These are phyloP conservation scores for Aspergillus uvarum DNA, from an alignment of 2,329 filamentous ascomycete genomes.

Conservation along the genomic window DNA sequence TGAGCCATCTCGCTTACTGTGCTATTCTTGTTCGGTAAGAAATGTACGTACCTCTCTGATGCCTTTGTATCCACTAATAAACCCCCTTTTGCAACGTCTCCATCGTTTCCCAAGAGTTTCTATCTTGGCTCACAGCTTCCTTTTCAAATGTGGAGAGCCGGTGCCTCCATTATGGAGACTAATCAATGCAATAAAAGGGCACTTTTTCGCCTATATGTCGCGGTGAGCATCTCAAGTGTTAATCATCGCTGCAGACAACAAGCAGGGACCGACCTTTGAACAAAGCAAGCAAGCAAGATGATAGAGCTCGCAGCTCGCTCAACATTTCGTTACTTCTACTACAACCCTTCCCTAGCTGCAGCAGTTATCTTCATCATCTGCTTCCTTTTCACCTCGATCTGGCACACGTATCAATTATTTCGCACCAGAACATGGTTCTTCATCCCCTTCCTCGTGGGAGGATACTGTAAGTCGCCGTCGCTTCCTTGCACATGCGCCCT, in stretches of 20 bases:
- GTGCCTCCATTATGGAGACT: background rate
- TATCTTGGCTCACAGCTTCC: background rate
- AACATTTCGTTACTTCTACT: slow-evolving; percentile 8
- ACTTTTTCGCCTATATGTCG: background rate
- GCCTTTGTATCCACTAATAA: background rate
- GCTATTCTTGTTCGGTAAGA: background rate
- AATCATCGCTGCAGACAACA: background rate
- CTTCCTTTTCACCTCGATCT: slow-evolving; percentile 8
- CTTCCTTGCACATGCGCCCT: background rate
- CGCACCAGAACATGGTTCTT: slow-evolving; percentile 19
- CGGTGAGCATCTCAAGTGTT: background rate
- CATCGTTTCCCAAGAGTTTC: background rate
- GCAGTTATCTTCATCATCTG: slow-evolving; percentile 19
- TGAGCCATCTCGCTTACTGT: background rate
- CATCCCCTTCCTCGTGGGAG: slow-evolving; percentile 15
- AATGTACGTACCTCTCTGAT: background rate
- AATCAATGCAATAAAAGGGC: background rate
- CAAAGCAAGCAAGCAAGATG: background rate
- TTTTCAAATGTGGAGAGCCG: background rate
- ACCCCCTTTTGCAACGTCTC: background rate
- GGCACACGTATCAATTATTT: slow-evolving; percentile 17
- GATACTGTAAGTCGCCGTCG: slow-evolving; percentile 11
- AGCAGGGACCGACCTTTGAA: background rate
- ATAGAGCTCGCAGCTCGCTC: background rate
- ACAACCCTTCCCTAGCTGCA: slow-evolving; percentile 15